Evolutionary conservation across 805 yeast genomes (phyloP), one percentile per base, ranked within the genome.

Genomic region (Metschnikowia reukaufii): DNA sequence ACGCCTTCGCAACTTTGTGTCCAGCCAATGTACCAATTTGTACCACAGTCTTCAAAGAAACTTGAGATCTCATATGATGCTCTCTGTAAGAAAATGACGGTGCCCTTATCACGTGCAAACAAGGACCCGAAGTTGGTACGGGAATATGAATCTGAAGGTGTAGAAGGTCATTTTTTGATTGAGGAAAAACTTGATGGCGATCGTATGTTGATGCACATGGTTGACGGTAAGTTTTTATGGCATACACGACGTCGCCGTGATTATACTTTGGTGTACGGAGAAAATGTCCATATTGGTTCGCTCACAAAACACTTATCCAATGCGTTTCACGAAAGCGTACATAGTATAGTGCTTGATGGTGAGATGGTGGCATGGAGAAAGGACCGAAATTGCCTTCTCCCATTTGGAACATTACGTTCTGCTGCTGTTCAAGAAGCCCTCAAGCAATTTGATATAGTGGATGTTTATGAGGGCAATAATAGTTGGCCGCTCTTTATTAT

Each of bases 141-240:
- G 3, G 36, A 48, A 17, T 66, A 58, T 53, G 45, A 52, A 2
- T 21, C 38, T 1, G 36, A 49, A 30, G 45, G 46, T 2, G 39
- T 62, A 6, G 57, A 54, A 16, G 58, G 56, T 30, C 57, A 62
- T 36, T 88, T 89, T 57, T 76, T 74, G 43, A 80, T 92, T 8
- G 98, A 92, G 59, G 97, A 92, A 62, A 92, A 92, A 61, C 77
- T 90, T 68, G 97, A 92, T 64, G 99, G 98, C 2, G 97, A 92
- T 63, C 68, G 99, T 54, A 81, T 88, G 56, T 83, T 88, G 44
- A 54, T 90, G 38, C 99, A 92, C 62, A 79, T 82, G 68, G 42
- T 23, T 12, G 43, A 54, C 29, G 58, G 57, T 9, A 56, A 55
- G 4, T 78, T 77, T 60, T 71, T 70, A 50, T 84, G 74, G 59